These are phyloP conservation scores for Blumeria graminis DNA, from an alignment of 2,329 filamentous ascomycete species.

Conservation along the genomic window DNA sequence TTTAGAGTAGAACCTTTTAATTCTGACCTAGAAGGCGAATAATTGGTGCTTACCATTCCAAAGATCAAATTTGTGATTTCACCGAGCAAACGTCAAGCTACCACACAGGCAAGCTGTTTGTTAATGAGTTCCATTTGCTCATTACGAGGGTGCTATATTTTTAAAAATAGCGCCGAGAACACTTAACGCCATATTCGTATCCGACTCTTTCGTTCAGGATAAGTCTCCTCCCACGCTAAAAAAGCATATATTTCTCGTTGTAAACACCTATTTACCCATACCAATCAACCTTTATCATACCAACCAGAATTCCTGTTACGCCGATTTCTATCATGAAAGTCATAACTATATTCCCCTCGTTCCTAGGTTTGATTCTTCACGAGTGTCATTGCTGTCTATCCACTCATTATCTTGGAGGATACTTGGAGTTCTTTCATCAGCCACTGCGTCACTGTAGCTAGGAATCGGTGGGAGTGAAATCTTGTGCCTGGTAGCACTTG, in stretches of 20 bases:
- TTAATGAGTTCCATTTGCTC: too few relatives aligned
- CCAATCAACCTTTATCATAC: neutral
- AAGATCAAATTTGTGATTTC: too few relatives aligned
- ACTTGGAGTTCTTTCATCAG: conserved; percentile 7
- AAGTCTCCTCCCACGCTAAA: conserved; percentile 1
- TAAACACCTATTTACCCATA: neutral
- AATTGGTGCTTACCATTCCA: too few relatives aligned
- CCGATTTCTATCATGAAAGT: neutral
- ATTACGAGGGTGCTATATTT: too few relatives aligned
- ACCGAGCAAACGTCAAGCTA: too few relatives aligned
- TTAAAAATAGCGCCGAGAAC: too few relatives aligned
- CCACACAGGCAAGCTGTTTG: too few relatives aligned
- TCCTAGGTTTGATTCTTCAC: conserved; percentile 3
- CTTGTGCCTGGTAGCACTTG: conserved; percentile 22
- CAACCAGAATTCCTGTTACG: neutral
- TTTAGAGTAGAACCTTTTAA: too few relatives aligned
- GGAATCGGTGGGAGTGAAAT: conserved; percentile 15
- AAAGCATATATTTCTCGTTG: neutral
- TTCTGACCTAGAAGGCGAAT: too few relatives aligned
- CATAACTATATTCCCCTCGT: conserved; percentile 1
- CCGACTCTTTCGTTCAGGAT: neutral
- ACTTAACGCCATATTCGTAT: conserved; percentile 2
- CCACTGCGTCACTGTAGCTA: conserved; percentile 15
- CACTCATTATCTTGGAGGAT: too few relatives aligned
- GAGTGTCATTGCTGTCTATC: neutral